phyloP scores from a whole-genome alignment of 2,329 filamentous ascomycete species.

The Apiospora koreana region DNA sequence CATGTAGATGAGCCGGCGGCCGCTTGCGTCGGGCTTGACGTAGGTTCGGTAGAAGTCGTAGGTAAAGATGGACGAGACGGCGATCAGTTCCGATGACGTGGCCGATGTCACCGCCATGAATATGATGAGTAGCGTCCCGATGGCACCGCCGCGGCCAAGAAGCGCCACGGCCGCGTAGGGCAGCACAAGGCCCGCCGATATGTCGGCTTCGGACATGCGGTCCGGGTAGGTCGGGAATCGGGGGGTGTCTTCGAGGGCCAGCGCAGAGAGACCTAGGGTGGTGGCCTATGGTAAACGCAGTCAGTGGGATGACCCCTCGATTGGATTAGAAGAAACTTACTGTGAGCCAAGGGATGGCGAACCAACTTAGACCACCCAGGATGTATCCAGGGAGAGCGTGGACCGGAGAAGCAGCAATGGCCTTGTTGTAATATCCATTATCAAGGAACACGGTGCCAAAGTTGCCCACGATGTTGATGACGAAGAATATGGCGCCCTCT shows the following conservation, averaged over 20 bases:
- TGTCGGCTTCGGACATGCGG: slow-evolving; percentile 72
- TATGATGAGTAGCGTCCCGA: slow-evolving; percentile 75
- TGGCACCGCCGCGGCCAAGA: slow-evolving; percentile 78
- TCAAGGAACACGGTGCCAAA: slow-evolving; percentile 85
- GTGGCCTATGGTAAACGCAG: slow-evolving; percentile 59
- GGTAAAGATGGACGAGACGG: slow-evolving; percentile 84
- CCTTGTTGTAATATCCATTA: slow-evolving; percentile 91
- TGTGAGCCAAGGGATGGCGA: slow-evolving; percentile 82
- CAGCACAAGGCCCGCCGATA: slow-evolving; percentile 80
- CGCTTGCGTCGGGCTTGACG: slow-evolving; percentile 75
- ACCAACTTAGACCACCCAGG: slow-evolving; percentile 84
- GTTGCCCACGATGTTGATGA: slow-evolving; percentile 86
- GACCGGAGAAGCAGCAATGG: slow-evolving; percentile 83
- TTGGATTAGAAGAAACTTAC: neutral
- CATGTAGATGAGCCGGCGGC: slow-evolving; percentile 77
- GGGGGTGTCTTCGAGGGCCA: slow-evolving; percentile 75
- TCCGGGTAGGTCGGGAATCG: slow-evolving; percentile 72
- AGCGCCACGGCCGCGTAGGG: slow-evolving; percentile 84
- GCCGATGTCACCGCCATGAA: slow-evolving; percentile 92
- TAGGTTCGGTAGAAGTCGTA: slow-evolving; percentile 91
- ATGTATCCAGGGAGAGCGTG: slow-evolving; percentile 88
- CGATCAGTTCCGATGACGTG: slow-evolving; percentile 80
- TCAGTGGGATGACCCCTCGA: neutral
- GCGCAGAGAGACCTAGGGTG: slow-evolving; percentile 80
- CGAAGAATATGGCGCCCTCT: slow-evolving; percentile 85